These are phyloP conservation scores for Annulohypoxylon stygium DNA, from an alignment of 495 filamentous ascomycete species.

Conservation along the genomic window DNA sequence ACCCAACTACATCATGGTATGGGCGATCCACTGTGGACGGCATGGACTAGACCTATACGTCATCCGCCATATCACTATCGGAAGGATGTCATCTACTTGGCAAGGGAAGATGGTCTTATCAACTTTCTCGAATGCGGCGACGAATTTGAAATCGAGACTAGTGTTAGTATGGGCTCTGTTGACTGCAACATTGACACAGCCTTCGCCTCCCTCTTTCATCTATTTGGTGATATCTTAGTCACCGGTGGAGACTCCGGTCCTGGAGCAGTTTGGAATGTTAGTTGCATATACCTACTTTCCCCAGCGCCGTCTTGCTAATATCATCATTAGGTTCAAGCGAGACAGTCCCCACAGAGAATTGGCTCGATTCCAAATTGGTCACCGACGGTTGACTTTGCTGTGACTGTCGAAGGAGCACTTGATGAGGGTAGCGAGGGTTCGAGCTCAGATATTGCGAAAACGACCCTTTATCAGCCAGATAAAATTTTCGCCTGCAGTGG, in stretches of 20 bases:
- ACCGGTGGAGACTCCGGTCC: constrained; percentile 84
- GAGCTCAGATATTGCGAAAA: constrained; percentile 9
- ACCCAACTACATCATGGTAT: constrained; percentile 58
- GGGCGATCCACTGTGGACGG: constrained; percentile 63
- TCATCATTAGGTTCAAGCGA: constrained; percentile 51
- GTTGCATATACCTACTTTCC: constrained; percentile 44
- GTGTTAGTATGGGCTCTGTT: constrained; percentile 69
- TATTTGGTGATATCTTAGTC: constrained; percentile 79
- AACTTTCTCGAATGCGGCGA: constrained; percentile 74
- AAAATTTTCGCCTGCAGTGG: constrained; percentile 72
- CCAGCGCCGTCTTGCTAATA: constrained; percentile 35
- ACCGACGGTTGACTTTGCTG: constrained; percentile 78
- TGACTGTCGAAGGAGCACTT: constrained; percentile 53
- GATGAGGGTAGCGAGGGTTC: constrained; percentile 28
- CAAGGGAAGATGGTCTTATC: constrained; percentile 82
- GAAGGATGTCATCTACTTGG: constrained; percentile 81
- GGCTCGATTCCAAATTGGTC: constrained; percentile 81
- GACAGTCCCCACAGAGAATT: constrained; percentile 60
- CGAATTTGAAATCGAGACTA: constrained; percentile 61
- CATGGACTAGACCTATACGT: constrained; percentile 80
- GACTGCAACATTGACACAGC: constrained; percentile 73
- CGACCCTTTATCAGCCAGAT: constrained; percentile 52
- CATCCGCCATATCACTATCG: constrained; percentile 67
- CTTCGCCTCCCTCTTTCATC: constrained; percentile 67
- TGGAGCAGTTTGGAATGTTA: constrained; percentile 80